Conservation (phyloP, 371 early-diverging fungal species). For the Mortierella sp. region DNA sequence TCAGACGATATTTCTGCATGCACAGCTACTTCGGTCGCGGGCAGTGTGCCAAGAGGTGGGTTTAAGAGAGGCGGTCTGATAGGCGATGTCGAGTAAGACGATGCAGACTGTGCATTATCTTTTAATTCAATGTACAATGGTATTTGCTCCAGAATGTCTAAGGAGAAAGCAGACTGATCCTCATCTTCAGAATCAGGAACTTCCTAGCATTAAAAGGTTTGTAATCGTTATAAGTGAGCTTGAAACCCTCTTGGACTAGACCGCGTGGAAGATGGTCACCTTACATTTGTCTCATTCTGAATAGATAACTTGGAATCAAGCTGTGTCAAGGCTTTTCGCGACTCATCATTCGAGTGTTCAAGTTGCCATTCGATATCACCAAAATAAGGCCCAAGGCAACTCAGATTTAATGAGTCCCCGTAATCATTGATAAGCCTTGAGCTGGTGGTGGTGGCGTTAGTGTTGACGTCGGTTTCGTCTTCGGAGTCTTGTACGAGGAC, state of each 20-base stretch:
- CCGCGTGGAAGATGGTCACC: neutral
- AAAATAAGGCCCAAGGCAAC: neutral
- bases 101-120: neutral
- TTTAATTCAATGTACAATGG: neutral
- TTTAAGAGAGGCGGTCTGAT: neutral
- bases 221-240: neutral
- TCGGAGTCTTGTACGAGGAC: slow-evolving; percentile 18
- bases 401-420: neutral
- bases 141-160: neutral
- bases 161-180: neutral
- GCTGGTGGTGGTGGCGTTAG: neutral
- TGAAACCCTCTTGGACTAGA: neutral
- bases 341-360: too few relatives aligned
- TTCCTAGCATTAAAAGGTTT: slow-evolving; percentile 1
- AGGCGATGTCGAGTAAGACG: neutral
- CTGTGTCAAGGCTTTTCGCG: too few relatives aligned
- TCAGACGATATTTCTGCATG: too few relatives aligned
- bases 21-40: too few relatives aligned
- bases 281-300: neutral
- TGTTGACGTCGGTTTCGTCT: slow-evolving; percentile 13
- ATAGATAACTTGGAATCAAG: neutral
- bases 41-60: too few relatives aligned
- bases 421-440: neutral
- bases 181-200: slow-evolving; percentile 12
- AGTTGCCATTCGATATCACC: neutral